Evolutionary conservation across 768 basidiomycete genomes (phyloP), one percentile per base, ranked within the genome.

Genomic region (Pholiota molesta): DNA sequence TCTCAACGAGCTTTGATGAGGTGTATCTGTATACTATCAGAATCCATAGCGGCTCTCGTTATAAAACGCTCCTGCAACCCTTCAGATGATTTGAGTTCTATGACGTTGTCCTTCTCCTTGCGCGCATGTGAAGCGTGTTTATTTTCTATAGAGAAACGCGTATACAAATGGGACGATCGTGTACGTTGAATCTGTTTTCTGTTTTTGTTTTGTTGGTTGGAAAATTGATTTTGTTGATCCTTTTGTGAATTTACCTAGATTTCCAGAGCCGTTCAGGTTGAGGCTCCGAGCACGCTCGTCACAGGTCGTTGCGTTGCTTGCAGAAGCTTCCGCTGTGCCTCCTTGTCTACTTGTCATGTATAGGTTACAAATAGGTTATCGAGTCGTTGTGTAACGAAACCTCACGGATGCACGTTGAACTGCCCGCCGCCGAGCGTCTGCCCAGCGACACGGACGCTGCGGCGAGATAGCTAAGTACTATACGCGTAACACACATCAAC

Each of bases 371-470:
- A n/a, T n/a, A n/a, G n/a, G n/a, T n/a, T n/a, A 29, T 29, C 29
- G 3, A 29, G 29, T 29, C 29, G 29, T 29, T 29, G 3, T 29
- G 29, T 29, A 29, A 6, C 29, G 29, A 29, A 6, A 29, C 6
- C n/a, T n/a, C n/a, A n/a, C n/a, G n/a, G n/a, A n/a, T n/a, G n/a
- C n/a, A 92, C 79, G 57, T 80, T 70, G 66, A 88, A 88, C 23
- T 77, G 76, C n/a, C n/a, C n/a, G 45, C 79, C 80, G 7, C 88
- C 88, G 49, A 87, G 83, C 0, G 88, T 90, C 83, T 89, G 92
- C 5, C 86, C 86, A 3, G 89, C 1, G 83, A 75, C 3, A 91
- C 86, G 0, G 83, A 82, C 0, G 77, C 68, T 0, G 90, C 88
- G 0, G 68, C 61, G 28, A 90, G 77, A 67, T 88, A 91, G n/a